Conservation (phyloP, 805 yeast genomes). For the Candida endomychidarum region DNA sequence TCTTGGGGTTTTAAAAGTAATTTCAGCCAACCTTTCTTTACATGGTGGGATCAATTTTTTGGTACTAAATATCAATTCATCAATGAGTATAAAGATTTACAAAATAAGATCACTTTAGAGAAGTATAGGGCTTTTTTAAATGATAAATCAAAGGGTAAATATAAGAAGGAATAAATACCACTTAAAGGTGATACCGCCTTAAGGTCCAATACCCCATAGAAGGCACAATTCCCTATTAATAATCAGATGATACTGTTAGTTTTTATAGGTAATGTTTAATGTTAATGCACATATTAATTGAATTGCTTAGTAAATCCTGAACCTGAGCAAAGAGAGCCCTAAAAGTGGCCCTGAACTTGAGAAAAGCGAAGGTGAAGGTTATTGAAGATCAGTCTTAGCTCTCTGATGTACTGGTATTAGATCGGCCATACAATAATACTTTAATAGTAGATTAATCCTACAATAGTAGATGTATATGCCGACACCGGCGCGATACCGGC, state of each 20-base stretch:
- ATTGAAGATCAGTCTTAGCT: no score
- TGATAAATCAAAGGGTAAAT: constrained; percentile 28
- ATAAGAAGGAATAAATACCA: constrained; percentile 2
- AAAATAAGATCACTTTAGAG: constrained; percentile 63
- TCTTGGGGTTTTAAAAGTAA: constrained; percentile 91
- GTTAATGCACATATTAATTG: constrained; percentile 3
- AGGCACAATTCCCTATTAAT: no score
- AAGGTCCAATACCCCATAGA: no score
- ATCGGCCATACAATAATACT: no score
- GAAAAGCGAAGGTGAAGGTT: no score
- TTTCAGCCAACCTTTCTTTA: constrained; percentile 94
- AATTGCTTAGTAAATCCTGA: no score
- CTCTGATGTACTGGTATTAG: no score
- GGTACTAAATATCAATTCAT: constrained; percentile 66
- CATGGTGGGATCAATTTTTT: constrained; percentile 80
- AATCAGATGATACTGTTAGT: no score
- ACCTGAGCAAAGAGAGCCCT: no score
- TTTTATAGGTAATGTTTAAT: constrained; percentile 1
- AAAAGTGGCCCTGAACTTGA: no score
- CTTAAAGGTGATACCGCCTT: neutral
- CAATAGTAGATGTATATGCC: neutral
- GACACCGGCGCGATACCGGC: no score
- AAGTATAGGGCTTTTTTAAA: constrained; percentile 60
- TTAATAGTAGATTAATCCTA: neutral
- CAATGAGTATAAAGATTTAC: constrained; percentile 64